These are phyloP conservation scores for Sechiopsis laciniata DNA, from an alignment of 306 rosid species.

Conservation along the genomic window DNA sequence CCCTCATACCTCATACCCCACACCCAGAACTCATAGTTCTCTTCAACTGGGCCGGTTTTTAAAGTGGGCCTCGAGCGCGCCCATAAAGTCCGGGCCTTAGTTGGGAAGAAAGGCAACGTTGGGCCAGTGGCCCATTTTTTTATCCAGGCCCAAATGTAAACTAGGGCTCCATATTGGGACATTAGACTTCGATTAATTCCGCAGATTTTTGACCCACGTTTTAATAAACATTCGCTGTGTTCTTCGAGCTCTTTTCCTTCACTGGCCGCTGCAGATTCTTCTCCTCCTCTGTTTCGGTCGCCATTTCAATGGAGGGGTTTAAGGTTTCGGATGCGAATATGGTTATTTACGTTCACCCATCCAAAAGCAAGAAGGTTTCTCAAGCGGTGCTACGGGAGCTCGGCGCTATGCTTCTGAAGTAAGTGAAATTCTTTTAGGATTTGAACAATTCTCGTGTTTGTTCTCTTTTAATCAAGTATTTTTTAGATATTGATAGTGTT, in stretches of 20 bases:
- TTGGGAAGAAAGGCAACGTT: neutral
- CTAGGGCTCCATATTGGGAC: conserved; percentile 1
- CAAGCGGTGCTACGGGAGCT: conserved; percentile 61
- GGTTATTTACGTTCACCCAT: conserved; percentile 56
- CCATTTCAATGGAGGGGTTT: conserved; percentile 54
- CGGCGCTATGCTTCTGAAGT: conserved; percentile 67
- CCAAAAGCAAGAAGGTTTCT: conserved; percentile 37
- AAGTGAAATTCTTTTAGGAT: neutral
- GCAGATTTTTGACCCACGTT: too few relatives aligned
- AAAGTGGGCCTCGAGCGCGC: neutral
- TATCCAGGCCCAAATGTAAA: too few relatives aligned
- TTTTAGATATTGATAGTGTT: neutral
- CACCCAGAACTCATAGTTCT: too few relatives aligned
- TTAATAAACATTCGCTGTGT: neutral
- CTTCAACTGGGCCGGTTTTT: neutral
- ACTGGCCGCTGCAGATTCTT: neutral
- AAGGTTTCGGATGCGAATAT: conserved; percentile 61
- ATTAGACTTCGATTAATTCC: too few relatives aligned
- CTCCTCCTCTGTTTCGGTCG: neutral
- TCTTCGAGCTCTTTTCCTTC: neutral
- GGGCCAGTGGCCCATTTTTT: neutral
- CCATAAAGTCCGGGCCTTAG: neutral
- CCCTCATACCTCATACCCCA: neutral
- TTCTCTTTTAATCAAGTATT: neutral
- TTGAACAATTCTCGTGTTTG: too few relatives aligned